Evolutionary conservation across 75 land plant species (phyloP), one percentile per base, ranked within the genome.

Genomic region (Pinus taeda): DNA sequence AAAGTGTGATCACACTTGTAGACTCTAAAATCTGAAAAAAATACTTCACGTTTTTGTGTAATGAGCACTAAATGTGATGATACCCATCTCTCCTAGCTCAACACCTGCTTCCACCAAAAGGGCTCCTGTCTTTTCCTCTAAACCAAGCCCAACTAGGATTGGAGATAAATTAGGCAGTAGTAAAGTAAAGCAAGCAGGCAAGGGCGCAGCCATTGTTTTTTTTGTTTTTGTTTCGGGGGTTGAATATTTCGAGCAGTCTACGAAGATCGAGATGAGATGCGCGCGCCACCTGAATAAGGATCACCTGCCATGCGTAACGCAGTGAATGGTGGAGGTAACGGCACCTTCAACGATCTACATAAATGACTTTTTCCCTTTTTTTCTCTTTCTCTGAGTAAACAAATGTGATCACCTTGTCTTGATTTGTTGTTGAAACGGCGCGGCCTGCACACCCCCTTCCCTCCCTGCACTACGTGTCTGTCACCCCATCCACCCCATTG

Each of bases 281-380:
- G 53, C 53, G 71, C 71, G 71, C 71, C 71, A 69, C 39, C 39
- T 69, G 53, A 69, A 20, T 42, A 20, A 6, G n/a, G 3, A n/a
- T 4, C 1, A 20, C n/a, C 4, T 20, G 71, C 71, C 71, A 69
- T 69, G 13, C 71, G 71, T 36, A 69, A 17, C 4, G 53, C 24
- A 42, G 11, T 69, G 24, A 69, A 69, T 69, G 71, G 71, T n/a
- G 53, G 21, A n/a, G 53, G n/a, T 69, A 69, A 69, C 71, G 71
- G 71, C 71, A 69, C 36, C 49, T 67, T 67, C 45, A 33, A 62
- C 30, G 6, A 6, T 62, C n/a, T 59, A 59, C 5, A 3, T 59
- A 15, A 17, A 17, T 59, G n/a, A 59, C 60, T 59, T 59, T 59
- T 59, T 0, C 60, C n/a, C 3, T 20, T 5, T 4, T 59, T 59